A percentile compares a stretch with the other conserved stretches of the same genome.
Conservation (phyloP, 805 yeast genomes). For the Starmerella kuoi region DNA sequence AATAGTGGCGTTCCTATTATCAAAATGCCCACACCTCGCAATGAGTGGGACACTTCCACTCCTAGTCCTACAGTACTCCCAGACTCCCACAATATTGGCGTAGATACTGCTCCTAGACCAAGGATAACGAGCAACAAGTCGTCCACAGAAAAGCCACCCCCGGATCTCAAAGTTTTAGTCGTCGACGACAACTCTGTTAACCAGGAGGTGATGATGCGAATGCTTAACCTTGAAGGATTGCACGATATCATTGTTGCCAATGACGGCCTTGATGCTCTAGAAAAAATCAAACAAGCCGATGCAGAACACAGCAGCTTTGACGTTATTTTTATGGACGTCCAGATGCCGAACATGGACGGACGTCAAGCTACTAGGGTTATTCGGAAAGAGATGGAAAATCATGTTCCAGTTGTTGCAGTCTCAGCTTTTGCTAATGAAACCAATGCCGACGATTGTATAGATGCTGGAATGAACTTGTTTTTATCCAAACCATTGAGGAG, state of each 20-base stretch:
- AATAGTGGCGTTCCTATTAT: not conserved
- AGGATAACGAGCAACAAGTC: constrained; percentile 4
- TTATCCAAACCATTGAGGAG: constrained; percentile 57
- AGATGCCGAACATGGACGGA: constrained; percentile 93
- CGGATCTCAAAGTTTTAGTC: constrained; percentile 44
- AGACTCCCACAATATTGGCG: constrained; percentile 6
- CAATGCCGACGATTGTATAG: constrained; percentile 71
- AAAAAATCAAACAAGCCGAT: constrained; percentile 41
- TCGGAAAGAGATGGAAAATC: constrained; percentile 46
- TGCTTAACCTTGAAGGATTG: constrained; percentile 77
- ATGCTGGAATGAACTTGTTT: constrained; percentile 88
- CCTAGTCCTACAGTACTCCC: not conserved
- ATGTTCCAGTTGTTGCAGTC: constrained; percentile 76
- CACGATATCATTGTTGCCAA: constrained; percentile 61
- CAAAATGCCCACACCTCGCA: not conserved
- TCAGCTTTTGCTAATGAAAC: constrained; percentile 94
- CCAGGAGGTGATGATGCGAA: constrained; percentile 83
- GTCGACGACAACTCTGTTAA: constrained; percentile 93
- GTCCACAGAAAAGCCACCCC: constrained; percentile 3
- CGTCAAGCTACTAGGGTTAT: constrained; percentile 67
- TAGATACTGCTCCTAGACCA: constrained; percentile 4
- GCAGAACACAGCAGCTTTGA: constrained; percentile 35
- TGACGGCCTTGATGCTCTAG: constrained; percentile 85
- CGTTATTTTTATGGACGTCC: constrained; percentile 89
- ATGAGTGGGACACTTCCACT: not conserved